phyloP scores from a whole-genome alignment of 176 grass and related monocot species.

The Ananas comosus region DNA sequence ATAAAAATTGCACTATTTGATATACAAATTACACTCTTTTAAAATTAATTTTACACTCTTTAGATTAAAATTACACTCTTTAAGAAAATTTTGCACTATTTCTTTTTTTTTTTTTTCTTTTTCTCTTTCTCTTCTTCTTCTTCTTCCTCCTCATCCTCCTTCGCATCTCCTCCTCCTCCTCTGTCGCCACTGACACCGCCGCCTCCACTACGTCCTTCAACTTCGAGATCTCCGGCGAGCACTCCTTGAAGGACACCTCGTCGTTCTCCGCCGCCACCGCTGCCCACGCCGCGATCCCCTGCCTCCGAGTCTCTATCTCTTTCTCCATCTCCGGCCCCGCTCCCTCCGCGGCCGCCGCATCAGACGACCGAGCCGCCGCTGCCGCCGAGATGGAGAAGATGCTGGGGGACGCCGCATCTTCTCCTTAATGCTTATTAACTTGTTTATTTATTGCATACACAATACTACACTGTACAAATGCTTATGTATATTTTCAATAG shows the following conservation, averaged over 20 bases:
- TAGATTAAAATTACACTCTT: no score
- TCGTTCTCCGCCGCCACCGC: conserved; percentile 23
- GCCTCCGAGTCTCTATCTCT: conserved; percentile 29
- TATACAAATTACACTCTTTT: no score
- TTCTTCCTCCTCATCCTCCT: neutral
- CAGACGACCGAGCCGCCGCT: conserved; percentile 17
- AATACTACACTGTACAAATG: no score
- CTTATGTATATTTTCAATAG: no score
- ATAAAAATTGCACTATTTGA: no score
- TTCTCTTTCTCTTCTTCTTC: no score
- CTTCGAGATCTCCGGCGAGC: conserved; percentile 43
- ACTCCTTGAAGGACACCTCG: conserved; percentile 36
- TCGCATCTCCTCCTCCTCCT: neutral
- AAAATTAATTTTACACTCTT: no score
- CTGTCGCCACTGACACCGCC: neutral
- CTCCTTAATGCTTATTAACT: no score
- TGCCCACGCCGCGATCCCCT: conserved; percentile 52
- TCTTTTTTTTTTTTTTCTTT: no score
- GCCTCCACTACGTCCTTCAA: neutral
- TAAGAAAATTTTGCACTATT: no score
- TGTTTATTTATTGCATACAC: no score
- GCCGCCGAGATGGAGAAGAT: neutral
- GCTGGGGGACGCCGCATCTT: conserved; percentile 63
- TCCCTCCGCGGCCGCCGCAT: conserved; percentile 23
- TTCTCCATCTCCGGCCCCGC: conserved; percentile 36